Percentiles rank a stretch among this genome's conserved stretches.
Evolutionary conservation across 257 asterid genomes (phyloP).

Genomic region (Nicotiana attenuata): DNA sequence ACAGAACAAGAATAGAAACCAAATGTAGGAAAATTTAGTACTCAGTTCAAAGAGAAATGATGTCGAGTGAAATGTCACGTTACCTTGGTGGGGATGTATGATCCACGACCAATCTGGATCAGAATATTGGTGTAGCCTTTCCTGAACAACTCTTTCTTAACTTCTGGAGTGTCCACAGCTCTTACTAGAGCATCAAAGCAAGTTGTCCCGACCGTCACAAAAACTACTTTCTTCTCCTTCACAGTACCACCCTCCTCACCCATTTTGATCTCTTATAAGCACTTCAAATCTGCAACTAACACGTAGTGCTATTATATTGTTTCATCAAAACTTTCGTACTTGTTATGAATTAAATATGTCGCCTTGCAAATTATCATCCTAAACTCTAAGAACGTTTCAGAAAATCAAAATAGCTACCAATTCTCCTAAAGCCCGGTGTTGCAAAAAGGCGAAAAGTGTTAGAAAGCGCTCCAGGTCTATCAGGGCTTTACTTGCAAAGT

Average conservation of each 20-base stretch:
- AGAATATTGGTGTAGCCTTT: slow-evolving; percentile 71
- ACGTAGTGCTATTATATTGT: no score
- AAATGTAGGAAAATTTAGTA: background rate
- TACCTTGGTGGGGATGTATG: slow-evolving; percentile 76
- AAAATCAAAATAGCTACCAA: no score
- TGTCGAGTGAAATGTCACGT: background rate
- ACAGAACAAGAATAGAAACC: background rate
- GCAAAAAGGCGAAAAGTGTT: no score
- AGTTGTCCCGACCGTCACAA: slow-evolving; percentile 94
- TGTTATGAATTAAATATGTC: no score
- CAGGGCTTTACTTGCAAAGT: no score
- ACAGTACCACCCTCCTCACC: slow-evolving; percentile 27
- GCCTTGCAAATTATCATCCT: no score
- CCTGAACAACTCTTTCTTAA: slow-evolving; percentile 47
- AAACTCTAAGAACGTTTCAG: no score
- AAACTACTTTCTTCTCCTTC: slow-evolving; percentile 45
- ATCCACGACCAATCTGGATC: slow-evolving; percentile 93
- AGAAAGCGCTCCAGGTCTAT: no score
- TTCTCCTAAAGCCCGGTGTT: no score
- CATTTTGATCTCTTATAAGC: slow-evolving; percentile 19
- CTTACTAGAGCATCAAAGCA: slow-evolving; percentile 77
- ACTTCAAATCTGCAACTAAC: no score
- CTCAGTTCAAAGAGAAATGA: background rate
- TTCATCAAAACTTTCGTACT: no score
- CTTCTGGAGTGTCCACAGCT: slow-evolving; percentile 61